These are phyloP conservation scores for Ophiognomonia clavigignenti-juglandacearum DNA, from an alignment of 2,329 filamentous ascomycete species.

Conservation along the genomic window DNA sequence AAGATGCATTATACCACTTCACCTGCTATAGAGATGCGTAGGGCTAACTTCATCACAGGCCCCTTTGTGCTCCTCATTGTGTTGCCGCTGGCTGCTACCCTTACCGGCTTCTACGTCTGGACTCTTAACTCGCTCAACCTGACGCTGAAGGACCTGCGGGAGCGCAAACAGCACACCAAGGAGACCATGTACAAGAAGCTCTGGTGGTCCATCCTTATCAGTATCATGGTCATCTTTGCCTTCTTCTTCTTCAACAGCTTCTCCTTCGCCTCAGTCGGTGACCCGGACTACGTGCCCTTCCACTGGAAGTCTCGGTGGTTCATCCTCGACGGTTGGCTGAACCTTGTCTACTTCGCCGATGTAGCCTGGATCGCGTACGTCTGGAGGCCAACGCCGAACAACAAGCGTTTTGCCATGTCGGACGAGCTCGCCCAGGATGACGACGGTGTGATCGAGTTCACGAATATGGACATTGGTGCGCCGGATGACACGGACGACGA, in stretches of 20 bases:
- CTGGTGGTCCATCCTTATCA: constrained; percentile 94
- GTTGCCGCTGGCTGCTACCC: constrained; percentile 80
- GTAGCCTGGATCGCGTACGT: constrained; percentile 91
- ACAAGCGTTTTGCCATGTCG: constrained; percentile 96
- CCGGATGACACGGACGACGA: constrained; percentile 59
- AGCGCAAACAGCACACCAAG: constrained; percentile 91
- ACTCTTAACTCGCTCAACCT: constrained; percentile 91
- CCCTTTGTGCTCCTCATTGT: constrained; percentile 91
- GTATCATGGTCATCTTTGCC: constrained; percentile 90
- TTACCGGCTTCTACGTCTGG: constrained; percentile 98
- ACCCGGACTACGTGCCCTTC: constrained; percentile 87
- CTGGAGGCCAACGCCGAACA: constrained; percentile 95
- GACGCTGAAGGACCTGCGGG: constrained; percentile 93
- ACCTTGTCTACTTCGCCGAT: constrained; percentile 91
- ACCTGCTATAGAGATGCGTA: not conserved
- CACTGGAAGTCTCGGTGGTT: constrained; percentile 99
- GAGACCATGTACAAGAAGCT: constrained; percentile 96
- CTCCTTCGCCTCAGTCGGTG: constrained; percentile 78
- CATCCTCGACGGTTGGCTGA: constrained; percentile 93
- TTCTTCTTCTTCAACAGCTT: constrained; percentile 99
- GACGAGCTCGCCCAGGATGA: constrained; percentile 94
- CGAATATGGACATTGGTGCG: constrained; percentile 84
- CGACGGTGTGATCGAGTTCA: constrained; percentile 90
- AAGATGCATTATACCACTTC: constrained; percentile 25
- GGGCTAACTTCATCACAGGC: constrained; percentile 39